Conservation (phyloP, 2,329 filamentous ascomycete genomes). For the Verruconis gallopava region DNA sequence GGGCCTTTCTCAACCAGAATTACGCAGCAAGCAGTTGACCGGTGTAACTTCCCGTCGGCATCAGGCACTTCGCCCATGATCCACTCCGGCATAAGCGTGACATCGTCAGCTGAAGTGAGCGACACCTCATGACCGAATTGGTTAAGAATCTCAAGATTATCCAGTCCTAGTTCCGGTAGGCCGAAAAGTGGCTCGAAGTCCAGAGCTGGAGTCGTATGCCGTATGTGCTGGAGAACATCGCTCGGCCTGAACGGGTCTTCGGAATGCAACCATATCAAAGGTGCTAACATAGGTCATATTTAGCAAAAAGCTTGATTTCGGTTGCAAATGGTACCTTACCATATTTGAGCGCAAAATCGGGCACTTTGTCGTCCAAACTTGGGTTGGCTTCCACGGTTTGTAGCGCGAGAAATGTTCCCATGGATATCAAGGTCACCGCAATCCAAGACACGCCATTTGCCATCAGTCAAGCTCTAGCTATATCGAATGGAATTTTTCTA, state of each 20-base stretch:
- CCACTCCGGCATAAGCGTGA: slow-evolving; percentile 28
- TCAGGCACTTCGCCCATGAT: slow-evolving; percentile 41
- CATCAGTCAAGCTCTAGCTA: too few species aligned
- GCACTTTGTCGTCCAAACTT: too few species aligned
- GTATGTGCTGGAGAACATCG: slow-evolving; percentile 29
- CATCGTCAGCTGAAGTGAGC: slow-evolving; percentile 31
- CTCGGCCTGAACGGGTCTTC: slow-evolving; percentile 31
- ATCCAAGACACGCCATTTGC: too few species aligned
- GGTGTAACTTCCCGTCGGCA: slow-evolving; percentile 34
- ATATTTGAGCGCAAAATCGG: background rate
- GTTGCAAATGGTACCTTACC: background rate
- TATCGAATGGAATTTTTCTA: too few species aligned
- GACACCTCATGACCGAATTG: slow-evolving; percentile 22
- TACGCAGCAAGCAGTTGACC: slow-evolving; percentile 38
- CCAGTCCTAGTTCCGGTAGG: slow-evolving; percentile 25
- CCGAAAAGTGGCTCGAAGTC: slow-evolving; percentile 21
- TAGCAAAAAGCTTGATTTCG: too few species aligned
- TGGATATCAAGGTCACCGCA: too few species aligned
- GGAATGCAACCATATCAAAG: slow-evolving; percentile 32
- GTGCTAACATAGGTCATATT: slow-evolving; percentile 21
- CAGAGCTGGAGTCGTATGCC: slow-evolving; percentile 26
- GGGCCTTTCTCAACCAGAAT: slow-evolving; percentile 45
- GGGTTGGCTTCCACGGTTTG: too few species aligned
- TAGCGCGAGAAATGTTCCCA: too few species aligned
- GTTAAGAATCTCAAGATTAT: slow-evolving; percentile 31